Conservation (phyloP, 2,329 filamentous ascomycete species). For the Neopestalotiopsis sp. region DNA sequence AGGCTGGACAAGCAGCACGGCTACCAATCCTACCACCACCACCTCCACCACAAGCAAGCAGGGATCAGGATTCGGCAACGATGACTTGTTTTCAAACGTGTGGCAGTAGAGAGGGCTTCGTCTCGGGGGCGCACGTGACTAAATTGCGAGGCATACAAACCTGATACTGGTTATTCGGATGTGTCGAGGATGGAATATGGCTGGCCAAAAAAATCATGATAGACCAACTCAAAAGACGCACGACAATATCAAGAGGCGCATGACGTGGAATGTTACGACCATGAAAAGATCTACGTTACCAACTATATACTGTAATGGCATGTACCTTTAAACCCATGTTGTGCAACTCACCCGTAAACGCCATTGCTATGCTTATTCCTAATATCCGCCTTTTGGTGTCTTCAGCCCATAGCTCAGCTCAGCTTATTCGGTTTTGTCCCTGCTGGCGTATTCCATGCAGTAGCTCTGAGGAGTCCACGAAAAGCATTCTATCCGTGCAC, state of each 20-base stretch:
- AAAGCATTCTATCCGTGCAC: neutral
- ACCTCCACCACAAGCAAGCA: constrained; percentile 55
- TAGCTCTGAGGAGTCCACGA: neutral
- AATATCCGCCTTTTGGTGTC: neutral
- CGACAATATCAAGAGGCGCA: constrained; percentile 6
- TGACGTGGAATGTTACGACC: constrained; percentile 4
- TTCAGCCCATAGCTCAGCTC: neutral
- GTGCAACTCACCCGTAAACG: constrained; percentile 30
- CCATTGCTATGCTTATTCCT: constrained; percentile 38
- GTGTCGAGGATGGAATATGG: constrained; percentile 10
- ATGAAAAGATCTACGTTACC: neutral
- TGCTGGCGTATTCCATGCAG: neutral
- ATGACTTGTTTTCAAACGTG: constrained; percentile 95
- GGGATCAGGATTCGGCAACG: constrained; percentile 66
- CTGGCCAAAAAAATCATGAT: constrained; percentile 10
- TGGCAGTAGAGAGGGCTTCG: constrained; percentile 68
- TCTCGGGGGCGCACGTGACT: neutral
- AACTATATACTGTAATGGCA: constrained; percentile 15
- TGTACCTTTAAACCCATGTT: neutral
- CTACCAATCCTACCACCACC: constrained; percentile 39
- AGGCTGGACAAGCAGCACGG: constrained; percentile 81
- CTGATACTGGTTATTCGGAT: neutral
- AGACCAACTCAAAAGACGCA: constrained; percentile 10
- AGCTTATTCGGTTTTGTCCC: neutral
- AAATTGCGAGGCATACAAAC: neutral